phyloP scores from a whole-genome alignment of 768 basidiomycete species.

The Tricholoma furcatifolium region DNA sequence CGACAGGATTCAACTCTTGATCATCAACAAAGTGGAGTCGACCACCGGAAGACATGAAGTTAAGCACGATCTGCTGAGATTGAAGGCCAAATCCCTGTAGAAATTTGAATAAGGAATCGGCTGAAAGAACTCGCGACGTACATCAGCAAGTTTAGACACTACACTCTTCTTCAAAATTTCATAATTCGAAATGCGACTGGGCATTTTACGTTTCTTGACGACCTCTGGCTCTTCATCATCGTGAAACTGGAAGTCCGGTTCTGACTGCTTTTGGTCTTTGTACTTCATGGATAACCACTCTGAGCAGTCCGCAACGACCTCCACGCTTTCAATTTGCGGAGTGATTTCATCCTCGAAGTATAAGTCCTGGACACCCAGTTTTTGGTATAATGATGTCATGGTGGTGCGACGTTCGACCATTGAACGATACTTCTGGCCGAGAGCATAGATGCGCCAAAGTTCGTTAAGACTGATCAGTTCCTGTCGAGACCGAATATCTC shows the following conservation, averaged over 20 bases:
- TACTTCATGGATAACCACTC: conserved; percentile 91
- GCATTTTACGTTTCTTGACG: conserved; percentile 70
- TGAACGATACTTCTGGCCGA: conserved; percentile 89
- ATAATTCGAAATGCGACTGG: conserved; percentile 82
- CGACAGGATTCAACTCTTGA: conserved; percentile 73
- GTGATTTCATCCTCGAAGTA: conserved; percentile 75
- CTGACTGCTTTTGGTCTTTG: conserved; percentile 67
- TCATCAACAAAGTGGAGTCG: conserved; percentile 76
- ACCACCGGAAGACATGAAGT: conserved; percentile 57
- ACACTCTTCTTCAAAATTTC: conserved; percentile 81
- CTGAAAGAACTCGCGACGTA: conserved; percentile 30
- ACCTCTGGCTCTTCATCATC: conserved; percentile 61
- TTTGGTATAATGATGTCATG: conserved; percentile 61
- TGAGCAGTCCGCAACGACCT: conserved; percentile 85
- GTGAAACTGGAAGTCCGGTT: conserved; percentile 63
- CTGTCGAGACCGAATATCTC: conserved; percentile 56
- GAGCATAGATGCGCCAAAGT: conserved; percentile 86
- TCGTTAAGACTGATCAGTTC: conserved; percentile 79
- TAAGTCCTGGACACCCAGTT: conserved; percentile 66
- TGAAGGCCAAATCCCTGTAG: conserved; percentile 80
- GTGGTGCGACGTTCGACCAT: conserved; percentile 71
- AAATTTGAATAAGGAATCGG: background rate
- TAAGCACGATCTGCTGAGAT: conserved; percentile 81
- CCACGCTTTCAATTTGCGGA: conserved; percentile 73
- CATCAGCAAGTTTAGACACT: conserved; percentile 77